Evolutionary conservation across 176 grass and related monocot species (phyloP).

Genomic region (Panicum miliaceum): DNA sequence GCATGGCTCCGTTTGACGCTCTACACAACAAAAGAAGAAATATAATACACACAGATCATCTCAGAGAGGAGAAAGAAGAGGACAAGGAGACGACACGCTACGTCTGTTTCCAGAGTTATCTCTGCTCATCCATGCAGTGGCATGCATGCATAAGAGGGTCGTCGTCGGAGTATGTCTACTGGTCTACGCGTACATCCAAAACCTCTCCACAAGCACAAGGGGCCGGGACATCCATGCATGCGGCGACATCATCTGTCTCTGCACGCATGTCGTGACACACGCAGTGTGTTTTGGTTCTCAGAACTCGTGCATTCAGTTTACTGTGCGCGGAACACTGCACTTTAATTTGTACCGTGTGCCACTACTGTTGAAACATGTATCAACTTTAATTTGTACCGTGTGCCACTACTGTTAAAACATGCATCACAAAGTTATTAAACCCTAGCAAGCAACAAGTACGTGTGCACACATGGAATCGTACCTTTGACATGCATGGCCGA

Average conservation of each 20-base stretch:
- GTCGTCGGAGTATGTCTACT: neutral
- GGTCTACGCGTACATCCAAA: neutral
- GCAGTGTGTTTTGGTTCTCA: conserved; percentile 4
- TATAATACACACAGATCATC: neutral
- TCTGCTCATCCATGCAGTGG: neutral
- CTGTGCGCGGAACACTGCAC: neutral
- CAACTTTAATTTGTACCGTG: neutral
- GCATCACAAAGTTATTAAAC: neutral
- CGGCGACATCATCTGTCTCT: too few species aligned
- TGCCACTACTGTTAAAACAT: neutral
- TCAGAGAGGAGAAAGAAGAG: neutral
- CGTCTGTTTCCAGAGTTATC: neutral
- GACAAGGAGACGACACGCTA: neutral
- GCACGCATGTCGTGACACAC: neutral
- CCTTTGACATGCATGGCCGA: neutral
- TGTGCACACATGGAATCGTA: neutral
- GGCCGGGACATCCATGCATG: neutral
- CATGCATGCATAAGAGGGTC: neutral
- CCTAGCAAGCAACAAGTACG: neutral
- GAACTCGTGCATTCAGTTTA: neutral
- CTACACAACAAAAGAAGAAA: conserved; percentile 1
- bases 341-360: neutral
- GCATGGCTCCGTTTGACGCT: neutral
- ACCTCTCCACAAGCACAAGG: neutral
- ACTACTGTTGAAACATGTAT: too few species aligned